Evolutionary conservation across 2,329 filamentous ascomycete species (phyloP).

Genomic region (Biscogniauxia sp.): DNA sequence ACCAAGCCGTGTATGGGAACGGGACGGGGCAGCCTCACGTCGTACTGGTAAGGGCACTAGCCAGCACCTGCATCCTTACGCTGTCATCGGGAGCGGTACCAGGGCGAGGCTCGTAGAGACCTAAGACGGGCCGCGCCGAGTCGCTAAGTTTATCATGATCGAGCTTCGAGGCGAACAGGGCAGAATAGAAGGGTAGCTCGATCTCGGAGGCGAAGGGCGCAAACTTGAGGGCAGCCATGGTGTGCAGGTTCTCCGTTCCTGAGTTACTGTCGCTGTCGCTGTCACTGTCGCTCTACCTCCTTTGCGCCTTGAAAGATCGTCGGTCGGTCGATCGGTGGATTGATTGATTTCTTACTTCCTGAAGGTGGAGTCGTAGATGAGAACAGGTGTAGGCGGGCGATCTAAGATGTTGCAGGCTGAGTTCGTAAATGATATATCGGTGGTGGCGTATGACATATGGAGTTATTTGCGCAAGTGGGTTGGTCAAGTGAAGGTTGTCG

Average conservation of each 20-base stretch:
- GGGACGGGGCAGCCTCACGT: constrained; percentile 57
- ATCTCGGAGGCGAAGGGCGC: constrained; percentile 91
- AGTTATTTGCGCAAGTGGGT: neutral
- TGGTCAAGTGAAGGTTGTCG: neutral
- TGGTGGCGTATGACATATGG: neutral
- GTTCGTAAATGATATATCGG: no score
- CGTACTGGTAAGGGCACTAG: constrained; percentile 78
- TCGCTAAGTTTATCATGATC: constrained; percentile 97
- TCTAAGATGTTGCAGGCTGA: no score
- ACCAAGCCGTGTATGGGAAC: neutral
- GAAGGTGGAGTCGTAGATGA: no score
- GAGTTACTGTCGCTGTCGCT: no score
- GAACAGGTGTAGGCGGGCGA: no score
- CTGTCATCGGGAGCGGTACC: constrained; percentile 70
- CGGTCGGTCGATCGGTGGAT: neutral
- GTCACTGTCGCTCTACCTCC: neutral
- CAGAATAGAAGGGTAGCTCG: constrained; percentile 91
- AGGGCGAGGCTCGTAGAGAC: constrained; percentile 81
- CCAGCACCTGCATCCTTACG: constrained; percentile 86
- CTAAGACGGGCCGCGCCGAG: constrained; percentile 80
- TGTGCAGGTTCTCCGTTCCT: constrained; percentile 1
- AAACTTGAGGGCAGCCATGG: constrained; percentile 58
- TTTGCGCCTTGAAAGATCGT: constrained; percentile 1
- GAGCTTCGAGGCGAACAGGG: constrained; percentile 89
- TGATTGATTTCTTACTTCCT: no score